Base-by-base conservation (phyloP, 192 early-diverging fungal species). In the Coemansia sp. region DNA sequence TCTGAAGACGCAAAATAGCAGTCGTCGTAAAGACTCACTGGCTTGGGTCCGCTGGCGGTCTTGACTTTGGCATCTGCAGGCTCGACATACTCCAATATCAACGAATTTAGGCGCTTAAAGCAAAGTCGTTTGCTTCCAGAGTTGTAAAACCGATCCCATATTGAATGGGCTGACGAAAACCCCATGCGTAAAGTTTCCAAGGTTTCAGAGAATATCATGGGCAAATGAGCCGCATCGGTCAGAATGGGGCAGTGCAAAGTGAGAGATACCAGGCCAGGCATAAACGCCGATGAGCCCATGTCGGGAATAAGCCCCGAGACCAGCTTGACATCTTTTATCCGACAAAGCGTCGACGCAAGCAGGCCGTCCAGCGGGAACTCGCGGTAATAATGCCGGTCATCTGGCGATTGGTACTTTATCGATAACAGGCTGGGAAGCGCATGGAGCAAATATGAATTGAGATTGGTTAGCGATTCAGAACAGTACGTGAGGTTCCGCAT, bases 351-450 rank as follows among this genome's bases (percentile, higher is more conserved):
- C 6, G 71, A 66, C 28, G 64, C 51, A 1, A 74, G 46, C 36
- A 74, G 39, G 0, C 64, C 64, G 44, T 74, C 64, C 0, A 74
- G 53, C 17, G 63, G 71, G 28, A 74, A 74, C 41, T 74, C 71
- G 12, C 52, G 1, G 43, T 66, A 74, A 34, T 54, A 46, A 11
- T 55, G 54, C 10, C 56, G 45, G 28, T 74, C 71, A 26, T 58
- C 71, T 0, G 56, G 11, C 3, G 64, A 66, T 7, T 16, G 21
- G 36, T 74, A 74, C 10, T 55, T 54, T 37, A 74, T 46, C 10
- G 71, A 63, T 11, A 45, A 16, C 34, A 74, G 60, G 14, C 47
- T 63, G 15, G 71, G 71, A 30, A 74, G 23, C 4, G 51, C 52
- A 36, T 74, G 71, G 5, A 74, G 48, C 26, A 74, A 28, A 32